phyloP scores from a whole-genome alignment of 148 eudicot species.

The Rhododendron mucronatum region DNA sequence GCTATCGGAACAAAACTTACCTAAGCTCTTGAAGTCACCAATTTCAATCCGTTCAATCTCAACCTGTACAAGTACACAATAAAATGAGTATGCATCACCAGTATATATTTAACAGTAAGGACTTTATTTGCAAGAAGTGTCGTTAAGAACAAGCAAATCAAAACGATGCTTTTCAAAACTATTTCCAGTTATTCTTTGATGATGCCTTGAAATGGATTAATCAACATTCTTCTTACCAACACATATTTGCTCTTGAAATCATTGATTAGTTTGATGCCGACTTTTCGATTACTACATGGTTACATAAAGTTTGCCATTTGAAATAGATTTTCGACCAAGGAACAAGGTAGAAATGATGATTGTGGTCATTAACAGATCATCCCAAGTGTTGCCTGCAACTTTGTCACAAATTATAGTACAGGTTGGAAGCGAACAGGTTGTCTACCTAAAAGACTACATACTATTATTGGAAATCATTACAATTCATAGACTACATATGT shows the following conservation, averaged over 20 bases:
- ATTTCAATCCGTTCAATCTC: conserved; percentile 83
- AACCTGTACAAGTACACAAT: conserved; percentile 39
- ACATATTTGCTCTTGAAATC: neutral
- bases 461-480: neutral
- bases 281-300: neutral
- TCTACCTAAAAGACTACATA: neutral
- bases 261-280: neutral
- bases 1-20: conserved; percentile 31
- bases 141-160: neutral
- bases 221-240: neutral
- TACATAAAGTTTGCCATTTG: neutral
- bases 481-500: neutral
- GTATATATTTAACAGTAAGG: neutral
- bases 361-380: neutral
- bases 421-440: neutral
- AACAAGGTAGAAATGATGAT: neutral
- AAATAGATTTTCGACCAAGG: neutral
- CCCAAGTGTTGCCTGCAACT: neutral
- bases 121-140: neutral
- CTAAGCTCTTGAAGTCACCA: conserved; percentile 58
- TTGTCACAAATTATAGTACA: neutral
- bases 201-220: neutral
- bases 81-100: neutral
- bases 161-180: neutral
- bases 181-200: neutral